phyloP scores from a whole-genome alignment of 108 stramenopile species.

The Hondaea fermentalgiana region DNA sequence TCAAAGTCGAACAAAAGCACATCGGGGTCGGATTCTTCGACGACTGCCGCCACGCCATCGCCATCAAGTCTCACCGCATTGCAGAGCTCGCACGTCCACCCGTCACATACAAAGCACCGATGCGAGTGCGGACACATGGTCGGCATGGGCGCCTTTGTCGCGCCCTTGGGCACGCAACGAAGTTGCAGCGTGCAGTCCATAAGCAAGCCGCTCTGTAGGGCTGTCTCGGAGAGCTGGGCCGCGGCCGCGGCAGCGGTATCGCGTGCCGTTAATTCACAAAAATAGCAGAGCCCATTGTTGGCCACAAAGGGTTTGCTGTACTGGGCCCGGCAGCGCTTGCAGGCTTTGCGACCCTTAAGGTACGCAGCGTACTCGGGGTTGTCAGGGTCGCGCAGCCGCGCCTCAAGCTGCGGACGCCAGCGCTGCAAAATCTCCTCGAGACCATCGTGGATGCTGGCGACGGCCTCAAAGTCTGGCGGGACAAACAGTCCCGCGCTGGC shows the following conservation, averaged over 20 bases:
- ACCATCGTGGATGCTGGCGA: not conserved
- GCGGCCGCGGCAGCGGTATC: not conserved
- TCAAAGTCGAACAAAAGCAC: not conserved
- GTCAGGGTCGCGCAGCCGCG: not conserved
- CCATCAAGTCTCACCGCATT: not conserved
- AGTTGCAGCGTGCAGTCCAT: not conserved
- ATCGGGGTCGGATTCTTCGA: not conserved
- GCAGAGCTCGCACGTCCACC: not conserved
- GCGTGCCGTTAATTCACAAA: not conserved
- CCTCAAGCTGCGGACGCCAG: not conserved
- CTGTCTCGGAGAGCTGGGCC: not conserved
- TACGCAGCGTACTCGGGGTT: not conserved
- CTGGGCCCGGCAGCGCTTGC: not conserved
- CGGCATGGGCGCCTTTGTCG: not conserved
- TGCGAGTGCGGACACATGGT: conserved; percentile 10
- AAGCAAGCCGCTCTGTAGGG: not conserved
- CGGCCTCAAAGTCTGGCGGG: not conserved
- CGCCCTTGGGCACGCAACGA: not conserved
- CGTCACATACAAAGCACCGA: not conserved
- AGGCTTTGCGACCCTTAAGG: not conserved
- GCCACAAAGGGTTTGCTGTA: not conserved
- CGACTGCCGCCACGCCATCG: not conserved
- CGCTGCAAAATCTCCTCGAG: not conserved
- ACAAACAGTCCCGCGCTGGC: not conserved
- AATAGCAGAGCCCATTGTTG: not conserved